phyloP scores from a whole-genome alignment of 2,329 filamentous ascomycete genomes.

The Chalaropsis ovoidea region DNA sequence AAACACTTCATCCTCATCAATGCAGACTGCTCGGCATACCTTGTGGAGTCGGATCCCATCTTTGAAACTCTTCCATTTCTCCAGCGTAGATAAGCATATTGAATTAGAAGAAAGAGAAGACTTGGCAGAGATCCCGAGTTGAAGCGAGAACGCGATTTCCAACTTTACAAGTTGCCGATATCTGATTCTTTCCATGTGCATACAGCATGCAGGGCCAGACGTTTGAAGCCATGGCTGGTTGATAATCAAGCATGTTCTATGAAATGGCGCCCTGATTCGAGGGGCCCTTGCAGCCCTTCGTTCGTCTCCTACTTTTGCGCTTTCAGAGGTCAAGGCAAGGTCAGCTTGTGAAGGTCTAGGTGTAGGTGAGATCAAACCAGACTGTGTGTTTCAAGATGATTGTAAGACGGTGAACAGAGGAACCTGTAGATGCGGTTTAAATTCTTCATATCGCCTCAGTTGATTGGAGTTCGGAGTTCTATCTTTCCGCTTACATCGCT shows the following conservation, averaged over 20 bases:
- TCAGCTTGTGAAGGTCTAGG: background rate
- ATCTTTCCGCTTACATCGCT: background rate
- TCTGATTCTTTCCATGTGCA: background rate
- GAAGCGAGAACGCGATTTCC: slow-evolving; percentile 2
- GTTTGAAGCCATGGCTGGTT: background rate
- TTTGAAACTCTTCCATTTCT: background rate
- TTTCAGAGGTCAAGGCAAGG: background rate
- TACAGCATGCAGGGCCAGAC: background rate
- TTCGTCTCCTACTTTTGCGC: background rate
- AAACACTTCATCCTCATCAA: background rate
- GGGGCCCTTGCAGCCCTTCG: background rate
- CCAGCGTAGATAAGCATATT: background rate
- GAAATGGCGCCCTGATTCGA: background rate
- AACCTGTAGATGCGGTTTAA: background rate
- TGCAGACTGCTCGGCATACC: background rate
- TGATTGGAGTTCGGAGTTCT: background rate
- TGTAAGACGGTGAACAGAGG: background rate
- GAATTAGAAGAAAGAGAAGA: too few relatives aligned
- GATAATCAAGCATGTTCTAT: background rate
- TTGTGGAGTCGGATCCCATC: background rate
- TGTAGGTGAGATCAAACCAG: slow-evolving; percentile 5
- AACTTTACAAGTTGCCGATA: background rate
- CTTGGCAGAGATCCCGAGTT: slow-evolving; percentile 14
- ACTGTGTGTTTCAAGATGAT: background rate
- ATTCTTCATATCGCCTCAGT: background rate